Base-by-base conservation (phyloP, 306 rosid genomes). In the Cicer yamashitae region DNA sequence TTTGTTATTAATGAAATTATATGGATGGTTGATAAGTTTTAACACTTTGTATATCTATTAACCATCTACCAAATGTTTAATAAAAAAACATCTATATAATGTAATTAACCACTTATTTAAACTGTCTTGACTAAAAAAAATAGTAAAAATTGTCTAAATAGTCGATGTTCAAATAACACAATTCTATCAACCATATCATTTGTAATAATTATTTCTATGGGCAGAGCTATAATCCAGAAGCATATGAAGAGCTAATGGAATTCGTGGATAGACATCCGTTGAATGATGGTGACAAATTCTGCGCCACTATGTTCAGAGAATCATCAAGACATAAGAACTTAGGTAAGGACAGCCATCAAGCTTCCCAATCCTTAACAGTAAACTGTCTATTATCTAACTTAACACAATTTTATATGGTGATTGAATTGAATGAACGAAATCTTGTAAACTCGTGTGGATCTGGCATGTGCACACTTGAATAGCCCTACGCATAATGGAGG, bases 401-500 rank as follows among this genome's bases (percentile, higher is more conserved):
- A 38, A 18, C 45, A 15, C 38, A 15, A 5, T 6, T 25, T 57
- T 74, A 63, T 70, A 11, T 25, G n/a, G 8, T 73, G 71, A 53
- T 61, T 77, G 77, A 76, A 60, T 60, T 76, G 74, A 76, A 77
- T 62, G 71, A 76, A 73, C 38, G 2, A 84, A 81, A 73, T 67
- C 66, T 43, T 71, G 12, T 47, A 47, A 72, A 84, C 56, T 71
- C 5, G 13, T 34, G 17, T 67, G 63, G 44, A 10, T 6, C 14
- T 60, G 89, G 80, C 79, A 73, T 77, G 74, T 66, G 73, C 73
- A 41, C 48, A 77, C 60, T 38, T 54, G 80, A 79, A 64, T 88
- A 91, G 97, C 98, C 83, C 78, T 93, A 43, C 93, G 98, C 40
- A 91, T 94, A 73, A 70, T 91, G 84, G 98, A 94, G 91, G 97